Percentiles rank a stretch among this genome's conserved stretches.
Evolutionary conservation across 148 eudicot species (phyloP).

Genomic region (Linanthus parryae): DNA sequence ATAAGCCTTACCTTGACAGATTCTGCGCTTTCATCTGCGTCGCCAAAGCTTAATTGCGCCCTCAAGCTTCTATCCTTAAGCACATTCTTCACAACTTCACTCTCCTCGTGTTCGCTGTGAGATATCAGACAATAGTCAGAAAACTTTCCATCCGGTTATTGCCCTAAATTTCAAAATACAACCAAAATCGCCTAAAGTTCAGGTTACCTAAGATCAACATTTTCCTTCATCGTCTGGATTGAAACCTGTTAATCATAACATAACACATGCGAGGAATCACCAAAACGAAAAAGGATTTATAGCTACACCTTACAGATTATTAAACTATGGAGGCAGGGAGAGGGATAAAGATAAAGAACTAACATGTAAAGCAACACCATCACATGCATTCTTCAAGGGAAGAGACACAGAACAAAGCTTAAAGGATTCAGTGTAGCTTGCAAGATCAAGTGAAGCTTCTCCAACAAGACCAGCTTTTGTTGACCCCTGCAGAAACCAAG

Average conservation of each 20-base stretch:
- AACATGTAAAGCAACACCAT: constrained; percentile 71
- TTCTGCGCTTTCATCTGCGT: constrained; percentile 39
- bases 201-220: constrained; percentile 53
- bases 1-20: too few species aligned
- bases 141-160: neutral
- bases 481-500: constrained; percentile 43
- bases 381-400: constrained; percentile 63
- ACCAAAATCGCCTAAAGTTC: neutral
- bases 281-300: neutral
- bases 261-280: neutral
- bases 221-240: constrained; percentile 56
- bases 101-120: constrained; percentile 59
- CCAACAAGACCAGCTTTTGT: constrained; percentile 67
- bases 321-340: too few species aligned
- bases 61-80: too few species aligned
- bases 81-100: constrained; percentile 22
- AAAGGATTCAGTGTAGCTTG: constrained; percentile 55
- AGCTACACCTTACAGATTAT: too few species aligned
- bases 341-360: constrained; percentile 27
- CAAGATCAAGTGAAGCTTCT: constrained; percentile 85
- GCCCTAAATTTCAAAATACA: neutral
- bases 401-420: constrained; percentile 66
- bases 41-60: too few species aligned
- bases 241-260: constrained; percentile 49
- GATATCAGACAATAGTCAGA: neutral